Percentiles rank a stretch among this genome's conserved stretches.
phyloP scores from a whole-genome alignment of 1,284 basidiomycete genomes.

The Xerocomus minutiporus region DNA sequence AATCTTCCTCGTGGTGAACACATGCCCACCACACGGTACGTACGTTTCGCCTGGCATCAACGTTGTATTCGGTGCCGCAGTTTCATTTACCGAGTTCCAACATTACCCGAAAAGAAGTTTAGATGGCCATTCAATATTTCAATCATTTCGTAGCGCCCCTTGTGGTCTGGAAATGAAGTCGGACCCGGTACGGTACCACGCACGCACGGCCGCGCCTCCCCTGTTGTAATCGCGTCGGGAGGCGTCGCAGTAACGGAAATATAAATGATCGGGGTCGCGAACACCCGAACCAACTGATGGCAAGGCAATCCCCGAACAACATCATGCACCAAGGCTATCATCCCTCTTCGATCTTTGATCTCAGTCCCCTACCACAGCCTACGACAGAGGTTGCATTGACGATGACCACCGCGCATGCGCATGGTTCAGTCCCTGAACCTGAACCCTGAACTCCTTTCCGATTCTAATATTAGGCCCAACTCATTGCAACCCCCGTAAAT shows the following conservation, averaged over 20 bases:
- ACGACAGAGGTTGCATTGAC: background rate
- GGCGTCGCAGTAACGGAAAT: conserved; percentile 5
- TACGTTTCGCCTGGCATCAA: conserved; percentile 11
- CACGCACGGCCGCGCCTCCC: conserved; percentile 4
- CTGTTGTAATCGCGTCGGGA: conserved; percentile 8
- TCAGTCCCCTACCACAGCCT: background rate
- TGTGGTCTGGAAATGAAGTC: conserved; percentile 12
- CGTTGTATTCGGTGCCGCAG: conserved; percentile 21
- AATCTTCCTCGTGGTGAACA: conserved; percentile 14
- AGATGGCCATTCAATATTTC: background rate
- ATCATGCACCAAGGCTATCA: background rate
- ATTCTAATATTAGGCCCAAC: background rate
- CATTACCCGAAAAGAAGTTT: background rate
- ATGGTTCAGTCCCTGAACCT: background rate
- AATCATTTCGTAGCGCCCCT: background rate
- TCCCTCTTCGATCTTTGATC: background rate
- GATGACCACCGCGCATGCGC: background rate
- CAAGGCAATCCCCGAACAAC: conserved; percentile 5
- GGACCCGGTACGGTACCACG: conserved; percentile 8
- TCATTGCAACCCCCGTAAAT: background rate
- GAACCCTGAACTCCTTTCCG: background rate
- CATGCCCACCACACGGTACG: conserved; percentile 8
- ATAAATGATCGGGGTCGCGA: conserved; percentile 3
- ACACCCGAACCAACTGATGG: background rate
- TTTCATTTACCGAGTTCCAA: conserved; percentile 10